phyloP scores from a whole-genome alignment of 768 basidiomycete genomes.

The Phylloporus sp. region DNA sequence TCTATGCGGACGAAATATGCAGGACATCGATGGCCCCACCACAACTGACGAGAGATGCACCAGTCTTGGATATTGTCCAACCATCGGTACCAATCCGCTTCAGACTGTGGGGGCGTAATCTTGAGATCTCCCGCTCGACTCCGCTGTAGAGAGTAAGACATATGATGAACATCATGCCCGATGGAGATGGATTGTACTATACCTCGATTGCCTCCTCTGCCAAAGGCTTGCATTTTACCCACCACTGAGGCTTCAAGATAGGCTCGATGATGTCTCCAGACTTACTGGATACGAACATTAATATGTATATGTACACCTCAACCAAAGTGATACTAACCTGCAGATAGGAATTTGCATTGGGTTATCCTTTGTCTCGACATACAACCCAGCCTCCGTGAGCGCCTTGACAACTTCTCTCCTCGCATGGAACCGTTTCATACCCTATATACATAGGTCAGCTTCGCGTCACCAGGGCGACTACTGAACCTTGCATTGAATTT shows the following conservation, averaged over 20 bases:
- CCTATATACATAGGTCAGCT: slow-evolving; percentile 38
- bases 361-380: slow-evolving; percentile 90
- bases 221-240: slow-evolving; percentile 89
- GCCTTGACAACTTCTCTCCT: slow-evolving; percentile 78
- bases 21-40: slow-evolving; percentile 98
- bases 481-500: slow-evolving; percentile 57
- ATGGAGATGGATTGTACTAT: background rate
- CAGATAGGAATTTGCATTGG: slow-evolving; percentile 97
- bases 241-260: slow-evolving; percentile 97
- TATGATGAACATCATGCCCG: background rate
- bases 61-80: slow-evolving; percentile 94
- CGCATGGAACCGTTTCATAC: slow-evolving; percentile 98
- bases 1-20: slow-evolving; percentile 90
- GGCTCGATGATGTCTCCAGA: slow-evolving; percentile 97
- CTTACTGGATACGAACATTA: slow-evolving; percentile 51
- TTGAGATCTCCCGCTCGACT: slow-evolving; percentile 82
- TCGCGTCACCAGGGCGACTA: background rate
- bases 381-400: slow-evolving; percentile 80
- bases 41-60: slow-evolving; percentile 98
- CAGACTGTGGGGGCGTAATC: slow-evolving; percentile 81
- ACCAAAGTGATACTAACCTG: slow-evolving; percentile 42
- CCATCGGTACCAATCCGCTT: slow-evolving; percentile 96
- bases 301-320: background rate
- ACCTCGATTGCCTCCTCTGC: slow-evolving; percentile 90
- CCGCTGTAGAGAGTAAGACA: slow-evolving; percentile 46